phyloP scores from a whole-genome alignment of 148 eudicot species.

The Vaccinium myrtillus region DNA sequence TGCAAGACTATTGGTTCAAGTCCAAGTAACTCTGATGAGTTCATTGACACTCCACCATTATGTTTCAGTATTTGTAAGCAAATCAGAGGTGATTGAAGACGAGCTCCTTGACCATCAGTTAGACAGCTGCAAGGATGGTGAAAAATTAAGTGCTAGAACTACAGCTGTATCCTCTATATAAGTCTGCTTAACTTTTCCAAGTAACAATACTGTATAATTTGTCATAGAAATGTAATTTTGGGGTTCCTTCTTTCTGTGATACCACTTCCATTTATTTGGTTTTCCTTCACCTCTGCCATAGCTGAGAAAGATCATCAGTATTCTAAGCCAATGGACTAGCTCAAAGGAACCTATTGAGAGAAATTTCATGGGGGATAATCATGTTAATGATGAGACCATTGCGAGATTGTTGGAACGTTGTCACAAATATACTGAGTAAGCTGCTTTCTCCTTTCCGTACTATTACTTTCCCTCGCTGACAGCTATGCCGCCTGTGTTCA shows the following conservation, averaged over 20 bases:
- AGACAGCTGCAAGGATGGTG: slow-evolving; percentile 29
- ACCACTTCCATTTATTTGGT: slow-evolving; percentile 15
- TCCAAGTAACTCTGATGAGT: slow-evolving; percentile 50
- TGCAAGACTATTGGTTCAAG: slow-evolving; percentile 46
- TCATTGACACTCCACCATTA: slow-evolving; percentile 41
- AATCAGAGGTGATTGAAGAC: slow-evolving; percentile 72
- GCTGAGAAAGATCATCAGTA: slow-evolving; percentile 55
- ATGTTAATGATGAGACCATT: slow-evolving; percentile 44
- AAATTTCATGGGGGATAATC: slow-evolving; percentile 22
- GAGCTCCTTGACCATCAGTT: slow-evolving; percentile 55
- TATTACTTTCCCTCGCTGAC: not conserved
- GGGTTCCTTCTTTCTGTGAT: not conserved
- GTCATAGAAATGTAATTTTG: not conserved
- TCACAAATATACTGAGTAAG: slow-evolving; percentile 44
- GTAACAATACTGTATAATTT: not conserved
- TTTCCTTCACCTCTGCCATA: slow-evolving; percentile 45
- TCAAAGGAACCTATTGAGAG: slow-evolving; percentile 33
- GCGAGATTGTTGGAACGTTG: slow-evolving; percentile 58
- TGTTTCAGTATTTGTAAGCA: slow-evolving; percentile 54
- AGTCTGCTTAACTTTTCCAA: not conserved
- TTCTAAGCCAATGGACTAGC: slow-evolving; percentile 54
- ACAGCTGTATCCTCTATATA: slow-evolving; percentile 68
- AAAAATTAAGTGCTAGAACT: slow-evolving; percentile 37
- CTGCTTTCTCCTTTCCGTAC: not conserved
- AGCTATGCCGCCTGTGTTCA: not conserved